Evolutionary conservation across 768 basidiomycete genomes (phyloP).

Genomic region (Auriculariales sp.): DNA sequence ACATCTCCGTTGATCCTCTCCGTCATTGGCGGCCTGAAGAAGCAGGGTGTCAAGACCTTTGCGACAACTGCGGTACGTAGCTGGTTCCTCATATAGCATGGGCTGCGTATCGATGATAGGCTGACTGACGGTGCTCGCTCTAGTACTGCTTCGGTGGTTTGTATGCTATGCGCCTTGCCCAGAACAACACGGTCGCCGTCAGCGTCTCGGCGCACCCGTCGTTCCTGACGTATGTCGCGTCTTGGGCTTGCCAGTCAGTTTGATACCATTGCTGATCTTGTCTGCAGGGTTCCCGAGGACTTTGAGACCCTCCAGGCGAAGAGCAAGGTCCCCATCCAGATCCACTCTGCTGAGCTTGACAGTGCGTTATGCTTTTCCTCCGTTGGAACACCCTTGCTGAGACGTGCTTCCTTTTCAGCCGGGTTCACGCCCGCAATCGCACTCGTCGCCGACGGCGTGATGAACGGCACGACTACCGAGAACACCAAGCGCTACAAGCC

Average conservation of each 20-base stretch:
- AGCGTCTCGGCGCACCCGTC: background rate
- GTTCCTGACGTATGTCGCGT: background rate
- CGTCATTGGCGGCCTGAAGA: background rate
- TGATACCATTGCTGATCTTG: background rate
- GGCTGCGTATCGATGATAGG: background rate
- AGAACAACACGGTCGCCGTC: background rate
- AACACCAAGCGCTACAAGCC: background rate
- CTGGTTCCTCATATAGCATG: background rate
- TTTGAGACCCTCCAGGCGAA: background rate
- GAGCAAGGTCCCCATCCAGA: background rate
- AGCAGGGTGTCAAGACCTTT: background rate
- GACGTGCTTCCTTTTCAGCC: background rate
- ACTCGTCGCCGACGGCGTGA: background rate
- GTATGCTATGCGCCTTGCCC: background rate
- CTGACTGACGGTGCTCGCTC: background rate
- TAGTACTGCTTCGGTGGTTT: background rate
- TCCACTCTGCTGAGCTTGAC: background rate
- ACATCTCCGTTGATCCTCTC: background rate
- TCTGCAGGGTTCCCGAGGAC: background rate
- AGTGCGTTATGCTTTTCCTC: background rate
- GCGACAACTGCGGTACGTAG: background rate
- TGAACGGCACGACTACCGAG: background rate
- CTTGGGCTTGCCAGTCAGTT: background rate
- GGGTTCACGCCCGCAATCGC: background rate
- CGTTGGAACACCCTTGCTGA: background rate